Evolutionary conservation across 1,139 yeast genomes (phyloP).

Genomic region (Blastobotrys serpentis): DNA sequence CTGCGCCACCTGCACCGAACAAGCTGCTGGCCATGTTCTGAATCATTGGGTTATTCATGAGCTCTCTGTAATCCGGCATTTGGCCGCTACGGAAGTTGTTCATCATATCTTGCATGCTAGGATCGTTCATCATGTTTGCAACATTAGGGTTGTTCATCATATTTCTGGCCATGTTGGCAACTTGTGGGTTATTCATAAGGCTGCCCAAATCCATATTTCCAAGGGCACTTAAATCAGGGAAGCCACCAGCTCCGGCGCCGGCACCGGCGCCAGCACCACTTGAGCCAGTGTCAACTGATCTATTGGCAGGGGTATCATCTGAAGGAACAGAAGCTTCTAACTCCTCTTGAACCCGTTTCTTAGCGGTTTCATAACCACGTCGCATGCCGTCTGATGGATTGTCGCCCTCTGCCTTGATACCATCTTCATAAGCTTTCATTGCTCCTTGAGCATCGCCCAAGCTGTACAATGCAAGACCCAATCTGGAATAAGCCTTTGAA

Average conservation of each 20-base stretch:
- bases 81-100: constrained; percentile 31
- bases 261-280: constrained; percentile 45
- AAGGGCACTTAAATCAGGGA: constrained; percentile 51
- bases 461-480: constrained; percentile 91
- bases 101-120: constrained; percentile 38
- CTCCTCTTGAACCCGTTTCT: constrained; percentile 77
- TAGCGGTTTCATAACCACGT: constrained; percentile 91
- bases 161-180: constrained; percentile 82
- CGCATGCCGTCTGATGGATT: constrained; percentile 85
- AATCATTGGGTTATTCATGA: constrained; percentile 80
- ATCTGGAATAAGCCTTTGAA: constrained; percentile 91
- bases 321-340: constrained; percentile 43
- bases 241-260: constrained; percentile 62
- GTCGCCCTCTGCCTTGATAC: constrained; percentile 84
- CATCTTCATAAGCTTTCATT: constrained; percentile 84
- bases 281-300: constrained; percentile 34
- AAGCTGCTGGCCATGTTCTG: constrained; percentile 53
- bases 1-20: constrained; percentile 25
- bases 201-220: constrained; percentile 45
- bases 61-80: constrained; percentile 60
- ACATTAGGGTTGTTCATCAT: constrained; percentile 87
- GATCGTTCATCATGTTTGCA: constrained; percentile 75
- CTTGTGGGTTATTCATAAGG: constrained; percentile 82
- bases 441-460: constrained; percentile 87
- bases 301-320: constrained; percentile 32